These are phyloP conservation scores for Septoria petroselini DNA, from an alignment of 2,329 filamentous ascomycete species.

Conservation along the genomic window DNA sequence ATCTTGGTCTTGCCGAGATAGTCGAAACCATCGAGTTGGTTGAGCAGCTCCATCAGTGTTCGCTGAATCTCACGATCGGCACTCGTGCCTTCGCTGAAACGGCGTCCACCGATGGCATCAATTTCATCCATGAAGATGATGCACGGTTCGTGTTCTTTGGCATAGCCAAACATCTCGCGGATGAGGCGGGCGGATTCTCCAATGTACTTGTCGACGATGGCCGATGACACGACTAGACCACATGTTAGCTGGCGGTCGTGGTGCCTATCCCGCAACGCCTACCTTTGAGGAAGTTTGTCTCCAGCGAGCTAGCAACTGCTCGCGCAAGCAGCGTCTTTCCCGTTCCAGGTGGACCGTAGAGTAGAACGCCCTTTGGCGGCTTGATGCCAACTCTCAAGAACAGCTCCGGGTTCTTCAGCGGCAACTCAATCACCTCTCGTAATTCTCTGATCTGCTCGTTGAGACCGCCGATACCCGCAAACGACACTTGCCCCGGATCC, in stretches of 20 bases:
- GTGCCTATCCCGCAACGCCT: constrained; percentile 19
- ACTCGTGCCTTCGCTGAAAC: constrained; percentile 95
- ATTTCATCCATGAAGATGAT: constrained; percentile 99
- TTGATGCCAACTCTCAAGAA: constrained; percentile 98
- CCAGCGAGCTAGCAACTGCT: constrained; percentile 91
- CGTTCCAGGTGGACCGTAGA: constrained; percentile 94
- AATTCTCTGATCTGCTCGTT: constrained; percentile 98
- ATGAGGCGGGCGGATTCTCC: constrained; percentile 96
- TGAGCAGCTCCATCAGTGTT: constrained; percentile 96
- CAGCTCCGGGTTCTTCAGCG: constrained; percentile 96
- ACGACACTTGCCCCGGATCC: constrained; percentile 95
- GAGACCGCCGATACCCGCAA: constrained; percentile 92
- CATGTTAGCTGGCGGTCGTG: constrained; percentile 19
- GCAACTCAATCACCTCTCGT: constrained; percentile 94
- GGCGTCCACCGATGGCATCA: constrained; percentile 92
- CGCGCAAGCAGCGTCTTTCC: constrained; percentile 93
- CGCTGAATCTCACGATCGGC: constrained; percentile 98
- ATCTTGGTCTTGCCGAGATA: constrained; percentile 99
- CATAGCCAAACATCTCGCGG: constrained; percentile 99
- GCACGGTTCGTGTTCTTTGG: constrained; percentile 98
- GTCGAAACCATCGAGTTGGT: constrained; percentile 98
- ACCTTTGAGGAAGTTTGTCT: constrained; percentile 99
- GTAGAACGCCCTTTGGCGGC: constrained; percentile 91
- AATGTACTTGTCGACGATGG: constrained; percentile 99
- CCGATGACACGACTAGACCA: constrained; percentile 82